phyloP scores from a whole-genome alignment of 306 rosid species.

The Dalbergia oliveri region DNA sequence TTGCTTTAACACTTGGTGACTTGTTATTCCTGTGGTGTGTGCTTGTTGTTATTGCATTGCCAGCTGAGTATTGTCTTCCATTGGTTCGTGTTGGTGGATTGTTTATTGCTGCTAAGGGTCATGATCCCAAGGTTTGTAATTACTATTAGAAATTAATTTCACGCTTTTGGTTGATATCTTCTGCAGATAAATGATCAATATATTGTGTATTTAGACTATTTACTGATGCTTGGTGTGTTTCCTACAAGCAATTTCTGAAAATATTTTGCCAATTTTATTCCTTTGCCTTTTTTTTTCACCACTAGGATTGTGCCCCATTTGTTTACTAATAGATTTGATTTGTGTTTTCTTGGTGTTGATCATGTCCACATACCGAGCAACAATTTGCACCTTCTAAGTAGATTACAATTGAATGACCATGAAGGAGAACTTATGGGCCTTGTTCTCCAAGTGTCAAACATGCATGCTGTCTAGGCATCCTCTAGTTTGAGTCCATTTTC shows the following conservation, averaged over 20 bases:
- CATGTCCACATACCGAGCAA: neutral
- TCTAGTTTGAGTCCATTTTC: neutral
- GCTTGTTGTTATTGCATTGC: conserved; percentile 48
- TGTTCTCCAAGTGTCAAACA: neutral
- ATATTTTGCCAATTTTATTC: neutral
- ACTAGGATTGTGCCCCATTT: neutral
- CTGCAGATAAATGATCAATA: conserved; percentile 2
- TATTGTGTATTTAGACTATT: too few species aligned
- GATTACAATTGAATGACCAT: too few species aligned
- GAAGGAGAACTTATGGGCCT: neutral
- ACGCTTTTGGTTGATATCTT: conserved; percentile 28
- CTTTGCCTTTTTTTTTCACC: neutral
- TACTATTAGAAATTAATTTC: conserved; percentile 13
- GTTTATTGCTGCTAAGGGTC: conserved; percentile 89
- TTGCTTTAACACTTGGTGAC: conserved; percentile 26
- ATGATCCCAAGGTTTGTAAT: conserved; percentile 76
- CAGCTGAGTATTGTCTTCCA: conserved; percentile 96
- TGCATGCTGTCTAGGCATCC: neutral
- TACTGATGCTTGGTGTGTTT: neutral
- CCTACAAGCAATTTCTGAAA: neutral
- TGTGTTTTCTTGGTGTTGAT: conserved; percentile 13
- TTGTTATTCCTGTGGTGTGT: conserved; percentile 31
- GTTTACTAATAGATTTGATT: neutral
- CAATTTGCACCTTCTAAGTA: neutral
- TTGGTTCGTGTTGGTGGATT: conserved; percentile 90